Evolutionary conservation across 2,329 filamentous ascomycete species (phyloP).

Genomic region (Xylaria sp.): DNA sequence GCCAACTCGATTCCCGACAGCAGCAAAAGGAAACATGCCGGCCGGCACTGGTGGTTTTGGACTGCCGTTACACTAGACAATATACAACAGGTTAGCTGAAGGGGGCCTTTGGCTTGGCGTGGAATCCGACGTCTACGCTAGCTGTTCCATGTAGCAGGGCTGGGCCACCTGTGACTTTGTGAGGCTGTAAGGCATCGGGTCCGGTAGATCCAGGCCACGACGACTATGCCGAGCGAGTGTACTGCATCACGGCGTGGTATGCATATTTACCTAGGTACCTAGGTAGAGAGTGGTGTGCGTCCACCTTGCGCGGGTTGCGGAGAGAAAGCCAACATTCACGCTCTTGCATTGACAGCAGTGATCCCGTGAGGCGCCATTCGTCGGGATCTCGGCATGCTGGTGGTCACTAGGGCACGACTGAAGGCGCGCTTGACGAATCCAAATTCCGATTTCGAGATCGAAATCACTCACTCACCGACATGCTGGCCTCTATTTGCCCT

Average conservation of each 20-base stretch:
- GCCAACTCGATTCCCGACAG: background rate
- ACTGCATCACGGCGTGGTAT: background rate
- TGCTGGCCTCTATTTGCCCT: background rate
- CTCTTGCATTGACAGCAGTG: background rate
- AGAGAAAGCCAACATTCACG: constrained; percentile 10
- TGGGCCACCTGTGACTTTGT: background rate
- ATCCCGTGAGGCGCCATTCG: constrained; percentile 17
- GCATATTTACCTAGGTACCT: background rate
- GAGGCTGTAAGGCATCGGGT: background rate
- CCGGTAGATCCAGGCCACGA: constrained; percentile 3
- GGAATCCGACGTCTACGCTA: background rate
- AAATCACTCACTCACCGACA: constrained; percentile 8
- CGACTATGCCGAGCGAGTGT: background rate
- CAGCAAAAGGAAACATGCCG: constrained; percentile 4
- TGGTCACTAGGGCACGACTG: constrained; percentile 10
- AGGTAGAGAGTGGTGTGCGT: background rate
- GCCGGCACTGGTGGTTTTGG: background rate
- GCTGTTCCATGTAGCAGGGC: background rate
- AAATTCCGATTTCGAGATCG: constrained; percentile 6
- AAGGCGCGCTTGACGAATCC: constrained; percentile 9
- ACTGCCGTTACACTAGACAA: background rate
- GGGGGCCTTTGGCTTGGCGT: background rate
- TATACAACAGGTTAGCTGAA: background rate
- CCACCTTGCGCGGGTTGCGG: background rate
- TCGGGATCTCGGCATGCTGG: constrained; percentile 2